These are phyloP conservation scores for Kodamaea nitidulidarum DNA, from an alignment of 805 yeast genomes.

Conservation along the genomic window DNA sequence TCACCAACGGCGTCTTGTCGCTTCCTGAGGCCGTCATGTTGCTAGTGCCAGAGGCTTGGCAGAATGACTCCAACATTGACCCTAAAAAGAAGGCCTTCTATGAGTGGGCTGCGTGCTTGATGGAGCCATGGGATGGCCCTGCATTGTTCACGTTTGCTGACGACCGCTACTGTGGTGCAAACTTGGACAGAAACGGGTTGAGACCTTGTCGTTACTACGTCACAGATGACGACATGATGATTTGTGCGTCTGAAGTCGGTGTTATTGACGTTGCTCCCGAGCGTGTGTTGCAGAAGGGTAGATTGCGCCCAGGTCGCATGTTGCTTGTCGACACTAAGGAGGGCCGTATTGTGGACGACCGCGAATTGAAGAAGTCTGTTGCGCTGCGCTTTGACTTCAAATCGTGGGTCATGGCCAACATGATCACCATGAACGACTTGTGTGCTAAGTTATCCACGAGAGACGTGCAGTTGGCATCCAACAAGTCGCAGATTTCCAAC, in stretches of 20 bases:
- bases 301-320: slow-evolving; percentile 95
- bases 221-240: slow-evolving; percentile 90
- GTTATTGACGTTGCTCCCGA: slow-evolving; percentile 86
- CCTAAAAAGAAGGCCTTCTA: slow-evolving; percentile 90
- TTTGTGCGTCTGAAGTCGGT: slow-evolving; percentile 98
- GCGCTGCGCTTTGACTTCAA: slow-evolving; percentile 85
- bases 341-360: slow-evolving; percentile 91
- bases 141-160: slow-evolving; percentile 95
- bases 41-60: slow-evolving; percentile 98
- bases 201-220: slow-evolving; percentile 98
- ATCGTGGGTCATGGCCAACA: slow-evolving; percentile 85
- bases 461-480: slow-evolving; percentile 20
- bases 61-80: slow-evolving; percentile 80
- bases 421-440: slow-evolving; percentile 80
- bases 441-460: slow-evolving; percentile 50
- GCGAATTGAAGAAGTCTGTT: slow-evolving; percentile 76
- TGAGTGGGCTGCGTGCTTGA: slow-evolving; percentile 98
- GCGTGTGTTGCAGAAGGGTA: slow-evolving; percentile 81
- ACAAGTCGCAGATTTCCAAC: slow-evolving; percentile 15
- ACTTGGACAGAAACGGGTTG: slow-evolving; percentile 93
- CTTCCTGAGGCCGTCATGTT: slow-evolving; percentile 97
- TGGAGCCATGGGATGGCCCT: slow-evolving; percentile 99
- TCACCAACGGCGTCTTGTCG: slow-evolving; percentile 85
- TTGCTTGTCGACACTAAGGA: slow-evolving; percentile 88
- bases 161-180: slow-evolving; percentile 98